These are phyloP conservation scores for Claviceps sp. DNA, from an alignment of 2,329 filamentous ascomycete species.

Conservation along the genomic window DNA sequence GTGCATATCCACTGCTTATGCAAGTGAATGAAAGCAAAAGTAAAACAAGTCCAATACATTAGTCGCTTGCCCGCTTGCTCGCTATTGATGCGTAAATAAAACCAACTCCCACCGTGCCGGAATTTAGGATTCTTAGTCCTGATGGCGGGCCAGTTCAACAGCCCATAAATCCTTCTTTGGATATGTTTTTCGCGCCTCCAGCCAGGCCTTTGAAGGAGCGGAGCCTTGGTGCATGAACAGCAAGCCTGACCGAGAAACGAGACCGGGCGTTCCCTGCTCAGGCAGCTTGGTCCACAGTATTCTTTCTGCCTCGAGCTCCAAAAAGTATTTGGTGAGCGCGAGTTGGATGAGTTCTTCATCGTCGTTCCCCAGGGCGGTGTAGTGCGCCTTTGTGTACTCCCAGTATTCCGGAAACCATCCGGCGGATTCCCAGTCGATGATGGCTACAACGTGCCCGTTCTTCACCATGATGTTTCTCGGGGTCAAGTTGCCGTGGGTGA, in stretches of 20 bases:
- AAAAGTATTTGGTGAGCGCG: constrained; percentile 12
- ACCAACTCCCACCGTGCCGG: background rate
- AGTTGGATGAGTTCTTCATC: constrained; percentile 10
- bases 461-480: constrained; percentile 17
- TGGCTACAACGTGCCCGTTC: constrained; percentile 12
- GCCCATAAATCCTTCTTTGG: constrained; percentile 11
- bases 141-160: constrained; percentile 1
- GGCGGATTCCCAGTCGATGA: constrained; percentile 20
- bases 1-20: no score
- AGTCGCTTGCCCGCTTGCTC: no score
- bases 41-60: no score
- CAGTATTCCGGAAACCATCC: constrained; percentile 23
- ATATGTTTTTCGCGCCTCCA: constrained; percentile 10
- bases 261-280: constrained; percentile 8
- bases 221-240: constrained; percentile 6
- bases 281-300: constrained; percentile 11
- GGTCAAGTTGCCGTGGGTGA: constrained; percentile 15
- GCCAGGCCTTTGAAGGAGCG: constrained; percentile 11
- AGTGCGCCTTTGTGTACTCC: constrained; percentile 17
- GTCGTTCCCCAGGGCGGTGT: constrained; percentile 7
- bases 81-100: background rate
- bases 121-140: background rate
- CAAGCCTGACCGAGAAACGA: background rate
- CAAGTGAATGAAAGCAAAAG: no score
- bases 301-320: constrained; percentile 13